These are phyloP conservation scores for Rosa chinensis DNA, from an alignment of 306 rosid species.

Conservation along the genomic window DNA sequence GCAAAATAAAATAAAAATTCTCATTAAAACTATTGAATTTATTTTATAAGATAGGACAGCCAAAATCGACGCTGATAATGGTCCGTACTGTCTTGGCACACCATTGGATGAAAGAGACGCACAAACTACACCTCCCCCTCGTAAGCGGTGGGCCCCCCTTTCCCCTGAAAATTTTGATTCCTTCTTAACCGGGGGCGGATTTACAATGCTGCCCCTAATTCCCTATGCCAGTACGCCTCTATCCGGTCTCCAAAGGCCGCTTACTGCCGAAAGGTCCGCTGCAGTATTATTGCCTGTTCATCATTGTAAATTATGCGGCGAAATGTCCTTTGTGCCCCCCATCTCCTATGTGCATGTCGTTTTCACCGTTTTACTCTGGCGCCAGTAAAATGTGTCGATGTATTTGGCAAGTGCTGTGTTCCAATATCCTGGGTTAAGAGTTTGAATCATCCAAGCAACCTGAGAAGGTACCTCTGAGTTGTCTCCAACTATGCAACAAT, in stretches of 20 bases:
- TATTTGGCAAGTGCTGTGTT: not conserved
- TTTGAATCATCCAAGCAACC: constrained; percentile 8
- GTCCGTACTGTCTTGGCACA: constrained; percentile 24
- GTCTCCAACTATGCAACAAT: constrained; percentile 9
- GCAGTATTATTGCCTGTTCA: not conserved
- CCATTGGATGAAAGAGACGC: constrained; percentile 30
- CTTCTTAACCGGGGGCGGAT: not conserved
- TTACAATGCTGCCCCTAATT: not conserved
- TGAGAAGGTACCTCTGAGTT: not conserved
- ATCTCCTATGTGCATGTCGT: not conserved
- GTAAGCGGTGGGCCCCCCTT: constrained; percentile 23
- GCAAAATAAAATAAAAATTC: not conserved
- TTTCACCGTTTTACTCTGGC: not conserved
- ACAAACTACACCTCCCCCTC: not conserved
- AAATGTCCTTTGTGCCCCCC: not conserved
- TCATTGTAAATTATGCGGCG: not conserved
- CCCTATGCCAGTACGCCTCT: constrained; percentile 40
- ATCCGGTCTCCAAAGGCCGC: constrained; percentile 60
- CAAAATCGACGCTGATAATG: constrained; percentile 38
- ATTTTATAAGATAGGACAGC: constrained; percentile 2
- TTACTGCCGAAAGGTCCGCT: constrained; percentile 10
- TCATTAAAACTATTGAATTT: not conserved
- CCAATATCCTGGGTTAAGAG: not conserved
- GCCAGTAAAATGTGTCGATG: not conserved
- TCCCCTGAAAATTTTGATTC: constrained; percentile 22